These are phyloP conservation scores for Ogataea glucozyma DNA, from an alignment of 805 yeast species.

Conservation along the genomic window DNA sequence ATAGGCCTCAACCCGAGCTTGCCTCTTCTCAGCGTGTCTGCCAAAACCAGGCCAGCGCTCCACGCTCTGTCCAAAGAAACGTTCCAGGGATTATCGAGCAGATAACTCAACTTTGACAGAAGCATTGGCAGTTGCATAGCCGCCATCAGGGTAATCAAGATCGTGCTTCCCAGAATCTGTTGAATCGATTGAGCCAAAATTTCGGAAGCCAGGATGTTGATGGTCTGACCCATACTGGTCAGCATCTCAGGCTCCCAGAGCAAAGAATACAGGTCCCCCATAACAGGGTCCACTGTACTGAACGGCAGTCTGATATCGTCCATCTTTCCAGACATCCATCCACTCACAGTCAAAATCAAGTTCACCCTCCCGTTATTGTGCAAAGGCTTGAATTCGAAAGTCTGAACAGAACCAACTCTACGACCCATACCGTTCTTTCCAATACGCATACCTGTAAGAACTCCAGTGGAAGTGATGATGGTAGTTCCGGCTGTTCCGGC, in stretches of 20 bases:
- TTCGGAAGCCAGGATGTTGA: constrained; percentile 89
- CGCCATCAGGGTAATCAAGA: constrained; percentile 86
- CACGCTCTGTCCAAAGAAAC: constrained; percentile 96
- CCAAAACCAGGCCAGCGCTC: constrained; percentile 89
- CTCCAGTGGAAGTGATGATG: constrained; percentile 87
- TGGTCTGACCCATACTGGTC: constrained; percentile 94
- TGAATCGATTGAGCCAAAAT: constrained; percentile 91
- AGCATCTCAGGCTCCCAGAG: constrained; percentile 99
- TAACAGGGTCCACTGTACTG: constrained; percentile 94
- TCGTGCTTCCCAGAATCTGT: constrained; percentile 90
- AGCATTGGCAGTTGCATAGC: constrained; percentile 93
- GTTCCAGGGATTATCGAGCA: constrained; percentile 96
- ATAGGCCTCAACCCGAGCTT: constrained; percentile 92
- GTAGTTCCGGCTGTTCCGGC: constrained; percentile 98
- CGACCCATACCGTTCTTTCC: constrained; percentile 83
- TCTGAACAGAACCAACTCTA: constrained; percentile 88
- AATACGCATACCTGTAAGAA: constrained; percentile 85
- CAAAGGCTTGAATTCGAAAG: constrained; percentile 90
- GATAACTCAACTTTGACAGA: constrained; percentile 81
- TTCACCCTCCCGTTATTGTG: constrained; percentile 89
- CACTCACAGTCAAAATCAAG: constrained; percentile 84
- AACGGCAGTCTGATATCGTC: constrained; percentile 97
- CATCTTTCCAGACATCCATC: constrained; percentile 95
- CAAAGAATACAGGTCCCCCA: constrained; percentile 92
- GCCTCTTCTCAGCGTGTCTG: constrained; percentile 84